Conservation (phyloP, 2,329 filamentous ascomycete genomes). For the Thyridium curvatum region DNA sequence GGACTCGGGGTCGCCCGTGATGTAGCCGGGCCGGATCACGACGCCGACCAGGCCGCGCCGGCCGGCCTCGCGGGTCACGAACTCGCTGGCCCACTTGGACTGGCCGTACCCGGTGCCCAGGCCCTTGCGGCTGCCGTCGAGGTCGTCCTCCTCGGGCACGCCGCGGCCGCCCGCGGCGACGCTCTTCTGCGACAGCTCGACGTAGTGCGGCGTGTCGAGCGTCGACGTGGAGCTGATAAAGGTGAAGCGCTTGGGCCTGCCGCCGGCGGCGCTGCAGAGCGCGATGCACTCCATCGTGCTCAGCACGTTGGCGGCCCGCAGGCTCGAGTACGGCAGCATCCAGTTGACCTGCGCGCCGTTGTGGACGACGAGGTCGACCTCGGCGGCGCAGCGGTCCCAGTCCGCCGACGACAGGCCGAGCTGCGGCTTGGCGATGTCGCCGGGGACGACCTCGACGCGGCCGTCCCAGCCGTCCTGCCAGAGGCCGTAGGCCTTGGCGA, state of each 20-base stretch:
- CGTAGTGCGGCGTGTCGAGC: slow-evolving; percentile 77
- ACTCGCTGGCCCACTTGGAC: slow-evolving; percentile 74
- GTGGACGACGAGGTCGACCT: slow-evolving; percentile 70
- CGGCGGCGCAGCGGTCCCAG: slow-evolving; percentile 60
- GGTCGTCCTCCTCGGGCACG: slow-evolving; percentile 70
- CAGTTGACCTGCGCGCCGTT: slow-evolving; percentile 81
- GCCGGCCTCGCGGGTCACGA: slow-evolving; percentile 72
- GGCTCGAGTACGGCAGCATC: slow-evolving; percentile 69
- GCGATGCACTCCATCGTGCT: slow-evolving; percentile 70
- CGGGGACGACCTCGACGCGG: slow-evolving; percentile 62
- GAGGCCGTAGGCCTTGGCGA: slow-evolving; percentile 70
- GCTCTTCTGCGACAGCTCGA: slow-evolving; percentile 62
- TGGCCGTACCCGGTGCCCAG: slow-evolving; percentile 88
- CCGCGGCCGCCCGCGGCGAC: slow-evolving; percentile 54
- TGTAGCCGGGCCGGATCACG: slow-evolving; percentile 79
- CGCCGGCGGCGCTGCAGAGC: slow-evolving; percentile 58
- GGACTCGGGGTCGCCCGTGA: slow-evolving; percentile 64
- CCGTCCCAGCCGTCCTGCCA: slow-evolving; percentile 66
- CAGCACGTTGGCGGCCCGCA: slow-evolving; percentile 72
- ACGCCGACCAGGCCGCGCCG: slow-evolving; percentile 67
- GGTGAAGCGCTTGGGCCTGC: slow-evolving; percentile 71
- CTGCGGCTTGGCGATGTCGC: slow-evolving; percentile 65
- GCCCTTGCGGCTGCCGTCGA: slow-evolving; percentile 68
- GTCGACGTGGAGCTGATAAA: slow-evolving; percentile 81
- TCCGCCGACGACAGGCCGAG: slow-evolving; percentile 63